These are phyloP conservation scores for Quercus variabilis DNA, from an alignment of 306 rosid genomes.

Conservation along the genomic window DNA sequence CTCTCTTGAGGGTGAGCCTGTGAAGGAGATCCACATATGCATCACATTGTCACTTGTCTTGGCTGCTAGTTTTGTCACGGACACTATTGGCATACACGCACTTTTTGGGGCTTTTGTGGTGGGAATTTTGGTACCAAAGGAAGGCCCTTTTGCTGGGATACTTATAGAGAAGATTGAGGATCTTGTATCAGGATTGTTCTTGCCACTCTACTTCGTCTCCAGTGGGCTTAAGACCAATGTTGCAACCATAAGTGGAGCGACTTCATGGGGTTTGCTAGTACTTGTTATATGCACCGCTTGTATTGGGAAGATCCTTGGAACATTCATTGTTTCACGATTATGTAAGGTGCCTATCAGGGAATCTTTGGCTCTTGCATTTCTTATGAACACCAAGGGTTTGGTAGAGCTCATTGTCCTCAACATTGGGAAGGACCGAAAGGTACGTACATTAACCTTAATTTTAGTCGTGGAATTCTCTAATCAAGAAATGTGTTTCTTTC, in stretches of 20 bases:
- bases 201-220: slow-evolving; percentile 69
- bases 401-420: slow-evolving; percentile 82
- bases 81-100: slow-evolving; percentile 69
- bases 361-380: slow-evolving; percentile 63
- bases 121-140: slow-evolving; percentile 61
- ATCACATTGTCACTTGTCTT: slow-evolving; percentile 49
- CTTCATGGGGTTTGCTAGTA: slow-evolving; percentile 56
- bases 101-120: slow-evolving; percentile 72
- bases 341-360: slow-evolving; percentile 54
- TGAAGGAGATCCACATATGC: slow-evolving; percentile 60
- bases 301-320: slow-evolving; percentile 67
- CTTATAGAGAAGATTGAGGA: slow-evolving; percentile 70
- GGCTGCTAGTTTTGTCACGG: slow-evolving; percentile 60
- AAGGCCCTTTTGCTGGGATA: slow-evolving; percentile 61
- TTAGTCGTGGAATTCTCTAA: background rate
- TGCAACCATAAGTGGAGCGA: slow-evolving; percentile 54
- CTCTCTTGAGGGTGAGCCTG: slow-evolving; percentile 67
- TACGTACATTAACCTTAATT: background rate
- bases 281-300: slow-evolving; percentile 64
- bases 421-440: slow-evolving; percentile 80
- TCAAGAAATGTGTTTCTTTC: background rate
- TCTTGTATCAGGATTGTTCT: slow-evolving; percentile 49
- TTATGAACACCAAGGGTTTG: slow-evolving; percentile 78
- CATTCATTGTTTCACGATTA: slow-evolving; percentile 25
- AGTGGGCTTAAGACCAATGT: slow-evolving; percentile 74